phyloP scores from a whole-genome alignment of 106 monocot species.

The Chionographis japonica region DNA sequence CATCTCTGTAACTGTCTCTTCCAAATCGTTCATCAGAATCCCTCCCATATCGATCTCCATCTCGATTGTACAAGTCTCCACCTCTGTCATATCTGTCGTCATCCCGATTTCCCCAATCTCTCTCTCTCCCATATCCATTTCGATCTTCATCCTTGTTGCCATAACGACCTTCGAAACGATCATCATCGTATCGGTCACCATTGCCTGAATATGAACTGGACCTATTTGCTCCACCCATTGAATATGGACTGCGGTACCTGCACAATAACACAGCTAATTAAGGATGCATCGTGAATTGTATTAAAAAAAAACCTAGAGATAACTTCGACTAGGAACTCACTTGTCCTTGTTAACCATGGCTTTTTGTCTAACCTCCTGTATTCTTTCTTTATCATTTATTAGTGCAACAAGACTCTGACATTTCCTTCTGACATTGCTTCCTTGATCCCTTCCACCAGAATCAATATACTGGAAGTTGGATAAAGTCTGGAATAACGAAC shows the following conservation, averaged over 20 bases:
- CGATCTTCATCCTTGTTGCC: conserved; percentile 56
- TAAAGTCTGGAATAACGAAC: conserved; percentile 48
- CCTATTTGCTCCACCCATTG: background rate
- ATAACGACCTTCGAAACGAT: conserved; percentile 50
- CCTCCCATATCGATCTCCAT: conserved; percentile 51
- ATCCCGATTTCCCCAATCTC: conserved; percentile 58
- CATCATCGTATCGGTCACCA: conserved; percentile 64
- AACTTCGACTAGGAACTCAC: conserved; percentile 28
- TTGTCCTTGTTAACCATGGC: conserved; percentile 72
- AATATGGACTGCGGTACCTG: conserved; percentile 47
- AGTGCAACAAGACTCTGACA: conserved; percentile 77
- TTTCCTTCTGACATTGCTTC: conserved; percentile 85
- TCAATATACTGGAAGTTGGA: conserved; percentile 92
- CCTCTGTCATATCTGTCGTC: conserved; percentile 63
- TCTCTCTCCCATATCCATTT: conserved; percentile 62
- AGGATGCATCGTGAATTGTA: background rate
- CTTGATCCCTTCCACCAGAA: conserved; percentile 84
- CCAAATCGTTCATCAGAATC: conserved; percentile 52
- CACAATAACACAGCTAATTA: conserved; percentile 1
- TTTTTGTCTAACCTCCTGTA: conserved; percentile 83
- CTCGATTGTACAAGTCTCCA: conserved; percentile 37
- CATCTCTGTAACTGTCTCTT: conserved; percentile 47
- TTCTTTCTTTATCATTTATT: conserved; percentile 88
- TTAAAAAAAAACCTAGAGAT: background rate
- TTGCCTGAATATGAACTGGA: conserved; percentile 16